These are phyloP conservation scores for Raffaelea albimanens DNA, from an alignment of 2,329 filamentous ascomycete genomes.

Conservation along the genomic window DNA sequence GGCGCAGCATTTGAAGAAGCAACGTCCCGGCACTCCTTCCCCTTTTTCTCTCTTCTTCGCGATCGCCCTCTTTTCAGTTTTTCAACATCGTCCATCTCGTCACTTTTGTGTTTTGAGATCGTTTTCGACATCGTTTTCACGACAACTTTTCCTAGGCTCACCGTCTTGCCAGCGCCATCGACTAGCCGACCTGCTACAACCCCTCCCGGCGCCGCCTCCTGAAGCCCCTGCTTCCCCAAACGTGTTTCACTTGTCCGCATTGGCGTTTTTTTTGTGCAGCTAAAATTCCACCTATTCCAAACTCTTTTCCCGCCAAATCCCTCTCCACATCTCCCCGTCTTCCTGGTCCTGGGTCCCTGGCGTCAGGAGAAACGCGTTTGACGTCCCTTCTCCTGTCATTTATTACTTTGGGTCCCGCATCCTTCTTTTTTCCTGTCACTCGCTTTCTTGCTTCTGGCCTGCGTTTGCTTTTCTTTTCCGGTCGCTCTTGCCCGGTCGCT, in stretches of 20 bases:
- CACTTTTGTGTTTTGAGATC: no score
- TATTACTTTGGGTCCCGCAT: neutral
- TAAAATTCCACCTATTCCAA: neutral
- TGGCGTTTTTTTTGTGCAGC: neutral
- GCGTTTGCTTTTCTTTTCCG: neutral
- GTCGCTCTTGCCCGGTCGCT: neutral
- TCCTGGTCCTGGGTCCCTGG: neutral
- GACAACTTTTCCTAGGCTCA: neutral
- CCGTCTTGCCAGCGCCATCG: no score
- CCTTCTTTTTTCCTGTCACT: no score
- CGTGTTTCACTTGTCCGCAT: conserved; percentile 5
- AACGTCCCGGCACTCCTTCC: no score
- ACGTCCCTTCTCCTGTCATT: neutral
- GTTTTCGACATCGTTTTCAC: neutral
- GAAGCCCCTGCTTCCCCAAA: conserved; percentile 5
- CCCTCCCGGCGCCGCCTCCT: conserved; percentile 6
- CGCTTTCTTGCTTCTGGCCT: neutral
- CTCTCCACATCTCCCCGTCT: neutral
- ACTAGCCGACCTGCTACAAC: no score
- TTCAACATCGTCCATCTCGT: no score
- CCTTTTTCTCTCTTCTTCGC: no score
- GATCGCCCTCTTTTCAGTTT: no score
- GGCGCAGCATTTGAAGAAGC: no score
- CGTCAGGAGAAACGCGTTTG: neutral
- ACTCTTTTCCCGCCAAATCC: neutral